Percentiles rank a stretch among this genome's conserved stretches.
Conservation (phyloP, 2,329 filamentous ascomycete species). For the Fusarium sp. region DNA sequence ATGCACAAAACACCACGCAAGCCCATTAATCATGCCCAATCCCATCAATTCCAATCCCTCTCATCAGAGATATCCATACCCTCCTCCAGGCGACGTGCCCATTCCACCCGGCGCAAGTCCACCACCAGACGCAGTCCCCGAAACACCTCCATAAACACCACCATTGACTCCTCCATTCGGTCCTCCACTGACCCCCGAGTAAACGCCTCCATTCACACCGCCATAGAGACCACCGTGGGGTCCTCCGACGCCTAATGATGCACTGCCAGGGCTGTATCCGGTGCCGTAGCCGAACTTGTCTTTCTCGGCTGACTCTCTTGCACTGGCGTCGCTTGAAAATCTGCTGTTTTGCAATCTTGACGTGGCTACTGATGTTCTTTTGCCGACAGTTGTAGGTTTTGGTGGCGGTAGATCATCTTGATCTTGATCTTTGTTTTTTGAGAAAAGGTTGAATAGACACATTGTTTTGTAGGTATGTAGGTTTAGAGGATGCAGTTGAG, state of each 20-base stretch:
- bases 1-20: not conserved
- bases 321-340: constrained; percentile 17
- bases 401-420: constrained; percentile 13
- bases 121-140: constrained; percentile 19
- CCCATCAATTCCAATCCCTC: not conserved
- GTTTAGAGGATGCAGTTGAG: not conserved
- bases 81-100: constrained; percentile 27
- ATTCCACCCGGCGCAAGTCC: constrained; percentile 21
- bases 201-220: constrained; percentile 31
- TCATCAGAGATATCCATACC: constrained; percentile 14
- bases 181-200: constrained; percentile 22
- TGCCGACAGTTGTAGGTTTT: constrained; percentile 14
- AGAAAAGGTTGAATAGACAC: constrained; percentile 36
- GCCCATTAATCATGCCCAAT: not conserved
- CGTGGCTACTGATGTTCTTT: constrained; percentile 30
- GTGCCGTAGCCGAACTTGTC: constrained; percentile 4
- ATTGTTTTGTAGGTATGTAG: not conserved
- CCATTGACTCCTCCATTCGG: constrained; percentile 24
- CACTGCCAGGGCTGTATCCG: constrained; percentile 19
- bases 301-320: constrained; percentile 13
- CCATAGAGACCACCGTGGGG: constrained; percentile 23
- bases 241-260: constrained; percentile 15
- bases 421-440: constrained; percentile 16
- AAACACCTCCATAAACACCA: constrained; percentile 34
- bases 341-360: constrained; percentile 25